phyloP scores from a whole-genome alignment of 176 grass and related monocot species.

The Echinochloa phyllopogon region DNA sequence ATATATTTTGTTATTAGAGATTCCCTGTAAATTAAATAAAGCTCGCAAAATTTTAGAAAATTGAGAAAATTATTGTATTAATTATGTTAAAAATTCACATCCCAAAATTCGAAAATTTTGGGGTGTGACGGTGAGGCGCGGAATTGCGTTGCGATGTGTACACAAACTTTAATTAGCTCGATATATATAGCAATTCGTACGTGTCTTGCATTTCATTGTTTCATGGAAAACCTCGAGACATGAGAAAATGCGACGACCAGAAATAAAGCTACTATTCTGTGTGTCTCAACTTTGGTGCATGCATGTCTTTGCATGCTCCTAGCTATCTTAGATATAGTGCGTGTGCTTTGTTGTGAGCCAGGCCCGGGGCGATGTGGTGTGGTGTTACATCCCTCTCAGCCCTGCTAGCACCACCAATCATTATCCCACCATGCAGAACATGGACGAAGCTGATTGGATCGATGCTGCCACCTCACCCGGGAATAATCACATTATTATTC shows the following conservation, averaged over 20 bases:
- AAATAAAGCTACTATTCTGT: too few relatives aligned
- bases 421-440: slow-evolving; percentile 30
- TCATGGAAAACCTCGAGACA: background rate
- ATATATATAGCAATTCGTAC: background rate
- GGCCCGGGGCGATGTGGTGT: background rate
- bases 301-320: background rate
- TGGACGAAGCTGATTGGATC: slow-evolving; percentile 9
- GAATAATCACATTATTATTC: background rate
- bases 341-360: background rate
- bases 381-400: slow-evolving; percentile 22
- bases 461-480: slow-evolving; percentile 25
- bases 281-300: background rate
- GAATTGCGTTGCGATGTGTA: too few relatives aligned
- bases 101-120: too few relatives aligned
- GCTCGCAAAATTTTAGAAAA: too few relatives aligned
- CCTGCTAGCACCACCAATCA: slow-evolving; percentile 20
- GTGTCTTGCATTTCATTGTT: background rate
- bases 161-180: too few relatives aligned
- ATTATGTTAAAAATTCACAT: too few relatives aligned
- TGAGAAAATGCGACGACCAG: background rate
- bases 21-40: too few relatives aligned
- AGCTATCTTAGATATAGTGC: background rate
- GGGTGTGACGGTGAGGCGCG: too few relatives aligned
- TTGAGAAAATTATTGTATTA: too few relatives aligned
- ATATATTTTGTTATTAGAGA: too few relatives aligned